These are phyloP conservation scores for Starmera caribaea DNA, from an alignment of 805 yeast species.

Conservation along the genomic window DNA sequence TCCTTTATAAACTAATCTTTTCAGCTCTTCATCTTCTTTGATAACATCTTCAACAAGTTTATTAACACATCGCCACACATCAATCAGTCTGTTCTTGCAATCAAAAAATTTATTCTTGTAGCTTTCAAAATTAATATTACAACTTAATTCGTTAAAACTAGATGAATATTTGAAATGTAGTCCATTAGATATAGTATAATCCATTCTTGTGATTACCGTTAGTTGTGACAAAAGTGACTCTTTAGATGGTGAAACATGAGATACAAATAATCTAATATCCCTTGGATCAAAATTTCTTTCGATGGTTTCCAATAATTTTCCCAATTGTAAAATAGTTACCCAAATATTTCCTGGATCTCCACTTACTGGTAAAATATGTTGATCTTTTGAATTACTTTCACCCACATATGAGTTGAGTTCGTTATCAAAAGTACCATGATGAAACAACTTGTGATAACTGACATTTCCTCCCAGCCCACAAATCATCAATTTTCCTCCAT, in stretches of 20 bases:
- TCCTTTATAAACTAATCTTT: conserved; percentile 42
- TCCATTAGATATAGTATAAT: conserved; percentile 65
- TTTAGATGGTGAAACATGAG: conserved; percentile 63
- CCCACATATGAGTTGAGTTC: conserved; percentile 5
- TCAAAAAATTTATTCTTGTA: conserved; percentile 55
- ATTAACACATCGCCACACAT: conserved; percentile 52
- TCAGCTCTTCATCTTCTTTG: conserved; percentile 31
- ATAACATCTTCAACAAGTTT: conserved; percentile 37
- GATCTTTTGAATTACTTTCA: conserved; percentile 7
- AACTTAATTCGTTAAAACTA: conserved; percentile 57
- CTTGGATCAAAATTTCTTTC: conserved; percentile 27
- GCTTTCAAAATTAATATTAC: conserved; percentile 53
- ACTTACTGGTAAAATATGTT: conserved; percentile 38
- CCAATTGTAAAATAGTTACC: conserved; percentile 60
- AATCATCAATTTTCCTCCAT: conserved; percentile 39
- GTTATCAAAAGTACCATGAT: conserved; percentile 38
- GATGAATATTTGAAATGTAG: conserved; percentile 63
- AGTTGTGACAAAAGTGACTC: conserved; percentile 63
- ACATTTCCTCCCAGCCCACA: conserved; percentile 69
- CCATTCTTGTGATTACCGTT: conserved; percentile 57
- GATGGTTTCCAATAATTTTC: conserved; percentile 47
- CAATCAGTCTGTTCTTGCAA: conserved; percentile 50
- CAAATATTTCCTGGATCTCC: conserved; percentile 63
- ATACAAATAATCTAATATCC: conserved; percentile 50
- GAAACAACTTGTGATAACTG: conserved; percentile 57